Conservation (phyloP, 805 yeast species). For the Candida vartiovaarae region DNA sequence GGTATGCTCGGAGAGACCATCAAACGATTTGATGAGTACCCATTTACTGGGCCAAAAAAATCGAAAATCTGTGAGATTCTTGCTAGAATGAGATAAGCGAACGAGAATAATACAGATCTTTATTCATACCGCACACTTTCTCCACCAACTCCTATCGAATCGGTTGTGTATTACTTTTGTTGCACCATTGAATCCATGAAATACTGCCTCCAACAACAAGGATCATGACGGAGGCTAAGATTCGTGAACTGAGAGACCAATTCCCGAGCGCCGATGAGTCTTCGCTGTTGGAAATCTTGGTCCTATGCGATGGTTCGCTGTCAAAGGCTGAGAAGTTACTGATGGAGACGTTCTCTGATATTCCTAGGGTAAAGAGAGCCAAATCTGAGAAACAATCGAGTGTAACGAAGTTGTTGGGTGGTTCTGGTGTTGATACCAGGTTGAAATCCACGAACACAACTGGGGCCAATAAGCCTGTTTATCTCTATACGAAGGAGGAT, state of each 20-base stretch:
- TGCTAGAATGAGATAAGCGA: too few species aligned
- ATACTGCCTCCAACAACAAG: too few species aligned
- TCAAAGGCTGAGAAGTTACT: constrained; percentile 34
- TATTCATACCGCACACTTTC: background rate
- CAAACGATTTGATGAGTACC: too few species aligned
- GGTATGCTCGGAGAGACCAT: too few species aligned
- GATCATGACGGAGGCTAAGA: constrained; percentile 31
- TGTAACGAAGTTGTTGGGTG: constrained; percentile 15
- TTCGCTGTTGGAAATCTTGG: constrained; percentile 42
- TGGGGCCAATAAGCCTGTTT: constrained; percentile 25
- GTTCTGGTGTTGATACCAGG: constrained; percentile 2
- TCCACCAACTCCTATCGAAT: too few species aligned
- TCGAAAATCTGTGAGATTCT: too few species aligned
- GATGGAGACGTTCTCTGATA: constrained; percentile 25
- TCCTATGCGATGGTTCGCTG: constrained; percentile 48
- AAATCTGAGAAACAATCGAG: constrained; percentile 13
- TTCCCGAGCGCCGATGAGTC: constrained; percentile 39
- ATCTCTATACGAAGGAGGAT: constrained; percentile 44
- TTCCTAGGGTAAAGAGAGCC: constrained; percentile 4
- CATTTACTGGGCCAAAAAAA: too few species aligned
- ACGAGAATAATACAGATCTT: background rate
- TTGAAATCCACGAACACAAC: constrained; percentile 12
- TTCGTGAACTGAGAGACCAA: constrained; percentile 27
- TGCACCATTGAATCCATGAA: too few species aligned
- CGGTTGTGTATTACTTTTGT: too few species aligned